These are phyloP conservation scores for Leccinum subgranulosum DNA, from an alignment of 768 basidiomycete species.

Conservation along the genomic window DNA sequence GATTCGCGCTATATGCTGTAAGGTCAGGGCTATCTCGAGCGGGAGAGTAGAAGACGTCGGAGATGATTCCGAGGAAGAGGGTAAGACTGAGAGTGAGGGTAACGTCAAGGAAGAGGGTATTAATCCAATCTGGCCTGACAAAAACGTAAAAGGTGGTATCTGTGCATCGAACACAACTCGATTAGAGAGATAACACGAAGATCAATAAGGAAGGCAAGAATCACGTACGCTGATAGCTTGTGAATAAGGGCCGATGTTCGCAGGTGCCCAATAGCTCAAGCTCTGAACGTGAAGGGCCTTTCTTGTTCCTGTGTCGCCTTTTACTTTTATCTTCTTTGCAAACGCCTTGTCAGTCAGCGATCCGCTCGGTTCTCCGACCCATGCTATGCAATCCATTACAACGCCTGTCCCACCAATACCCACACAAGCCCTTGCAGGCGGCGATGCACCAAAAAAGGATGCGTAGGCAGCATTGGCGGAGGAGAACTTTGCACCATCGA, in stretches of 20 bases:
- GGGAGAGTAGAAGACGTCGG: constrained; percentile 52
- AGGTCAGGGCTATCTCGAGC: constrained; percentile 66
- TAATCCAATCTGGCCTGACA: constrained; percentile 95
- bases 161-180: constrained; percentile 26
- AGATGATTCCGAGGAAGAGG: constrained; percentile 40
- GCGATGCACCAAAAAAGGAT: constrained; percentile 83
- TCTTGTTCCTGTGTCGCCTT: constrained; percentile 38
- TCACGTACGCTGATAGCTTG: constrained; percentile 78
- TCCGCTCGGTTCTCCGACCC: constrained; percentile 23
- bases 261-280: constrained; percentile 97
- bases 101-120: constrained; percentile 71
- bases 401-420: constrained; percentile 64
- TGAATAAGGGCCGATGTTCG: constrained; percentile 98
- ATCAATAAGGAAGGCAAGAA: neutral
- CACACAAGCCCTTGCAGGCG: constrained; percentile 94
- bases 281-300: constrained; percentile 91
- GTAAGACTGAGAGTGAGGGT: constrained; percentile 46
- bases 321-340: constrained; percentile 3
- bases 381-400: constrained; percentile 82
- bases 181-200: neutral
- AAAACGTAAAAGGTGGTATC: constrained; percentile 74
- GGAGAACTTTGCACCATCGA: constrained; percentile 63
- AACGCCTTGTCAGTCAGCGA: constrained; percentile 10
- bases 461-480: constrained; percentile 76
- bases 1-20: constrained; percentile 79